A percentile compares a stretch with the other conserved stretches of the same genome.
Conservation (phyloP, 2,329 filamentous ascomycete species). For the Arthrinium puccinioides region DNA sequence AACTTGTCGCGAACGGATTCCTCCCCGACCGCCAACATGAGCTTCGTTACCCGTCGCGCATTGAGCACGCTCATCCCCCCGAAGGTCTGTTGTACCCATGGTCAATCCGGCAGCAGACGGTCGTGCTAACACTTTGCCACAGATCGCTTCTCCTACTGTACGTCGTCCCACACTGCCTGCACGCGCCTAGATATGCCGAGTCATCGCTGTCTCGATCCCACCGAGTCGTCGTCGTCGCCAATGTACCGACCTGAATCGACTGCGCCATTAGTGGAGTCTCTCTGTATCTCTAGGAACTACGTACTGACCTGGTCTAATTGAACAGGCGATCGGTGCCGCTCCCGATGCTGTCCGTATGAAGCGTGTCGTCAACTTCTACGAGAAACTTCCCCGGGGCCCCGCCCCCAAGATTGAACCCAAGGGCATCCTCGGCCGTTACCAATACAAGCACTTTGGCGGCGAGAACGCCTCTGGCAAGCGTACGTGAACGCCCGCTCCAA, state of each 20-base stretch:
- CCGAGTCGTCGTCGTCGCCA: too few relatives aligned
- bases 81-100: slow-evolving; percentile 59
- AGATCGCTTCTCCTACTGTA: slow-evolving; percentile 84
- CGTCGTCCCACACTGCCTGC: slow-evolving; percentile 32
- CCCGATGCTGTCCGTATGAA: slow-evolving; percentile 97
- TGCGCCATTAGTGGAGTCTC: too few relatives aligned
- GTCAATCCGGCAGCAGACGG: background rate
- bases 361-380: slow-evolving; percentile 97
- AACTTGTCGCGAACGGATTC: slow-evolving; percentile 11
- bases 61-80: slow-evolving; percentile 98
- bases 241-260: too few relatives aligned
- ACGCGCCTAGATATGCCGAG: too few relatives aligned
- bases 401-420: slow-evolving; percentile 77
- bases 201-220: too few relatives aligned
- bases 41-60: slow-evolving; percentile 82
- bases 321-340: slow-evolving; percentile 84
- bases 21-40: slow-evolving; percentile 60
- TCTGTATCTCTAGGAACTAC: too few relatives aligned
- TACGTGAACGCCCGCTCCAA: slow-evolving; percentile 44
- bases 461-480: slow-evolving; percentile 85
- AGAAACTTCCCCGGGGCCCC: slow-evolving; percentile 89
- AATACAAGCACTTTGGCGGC: slow-evolving; percentile 78
- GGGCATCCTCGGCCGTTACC: slow-evolving; percentile 83
- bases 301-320: too few relatives aligned
- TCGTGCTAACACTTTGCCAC: slow-evolving; percentile 13